These are phyloP conservation scores for Aspergillus ochraceus DNA, from an alignment of 2,329 filamentous ascomycete species.

Conservation along the genomic window DNA sequence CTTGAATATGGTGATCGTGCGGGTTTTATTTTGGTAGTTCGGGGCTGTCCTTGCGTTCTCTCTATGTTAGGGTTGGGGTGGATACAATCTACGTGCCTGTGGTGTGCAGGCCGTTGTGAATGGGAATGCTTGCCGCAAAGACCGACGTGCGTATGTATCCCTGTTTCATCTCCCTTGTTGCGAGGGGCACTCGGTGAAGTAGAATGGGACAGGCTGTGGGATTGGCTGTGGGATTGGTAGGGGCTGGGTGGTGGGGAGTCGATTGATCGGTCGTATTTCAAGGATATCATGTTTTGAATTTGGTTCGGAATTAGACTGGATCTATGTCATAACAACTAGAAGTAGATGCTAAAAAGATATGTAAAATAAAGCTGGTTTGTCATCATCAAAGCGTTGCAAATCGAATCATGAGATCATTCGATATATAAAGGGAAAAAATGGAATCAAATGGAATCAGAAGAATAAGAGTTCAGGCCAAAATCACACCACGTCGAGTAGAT, in stretches of 20 bases:
- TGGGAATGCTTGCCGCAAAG: background rate
- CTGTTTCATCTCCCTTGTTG: background rate
- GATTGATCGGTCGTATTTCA: background rate
- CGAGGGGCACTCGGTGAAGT: background rate
- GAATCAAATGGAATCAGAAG: slow-evolving; percentile 1
- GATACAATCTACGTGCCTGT: background rate
- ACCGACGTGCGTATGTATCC: background rate
- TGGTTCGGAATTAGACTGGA: slow-evolving; percentile 13
- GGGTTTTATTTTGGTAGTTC: too few species aligned
- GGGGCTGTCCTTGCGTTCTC: background rate
- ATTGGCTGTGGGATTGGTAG: background rate
- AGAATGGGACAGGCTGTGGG: too few species aligned
- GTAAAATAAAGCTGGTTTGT: slow-evolving; percentile 11
- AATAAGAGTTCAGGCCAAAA: too few species aligned
- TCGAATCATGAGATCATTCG: slow-evolving; percentile 32
- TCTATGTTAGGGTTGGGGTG: background rate
- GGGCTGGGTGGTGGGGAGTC: background rate
- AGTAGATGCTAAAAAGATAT: slow-evolving; percentile 9
- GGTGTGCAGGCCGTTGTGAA: background rate
- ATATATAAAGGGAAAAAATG: slow-evolving; percentile 9
- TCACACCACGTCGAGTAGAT: slow-evolving; percentile 8
- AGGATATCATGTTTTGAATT: background rate
- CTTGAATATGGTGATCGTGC: too few species aligned
- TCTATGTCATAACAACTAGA: slow-evolving; percentile 31
- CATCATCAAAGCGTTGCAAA: slow-evolving; percentile 32